Conservation (phyloP, 768 basidiomycete species). For the Dentipellis fragilis region DNA sequence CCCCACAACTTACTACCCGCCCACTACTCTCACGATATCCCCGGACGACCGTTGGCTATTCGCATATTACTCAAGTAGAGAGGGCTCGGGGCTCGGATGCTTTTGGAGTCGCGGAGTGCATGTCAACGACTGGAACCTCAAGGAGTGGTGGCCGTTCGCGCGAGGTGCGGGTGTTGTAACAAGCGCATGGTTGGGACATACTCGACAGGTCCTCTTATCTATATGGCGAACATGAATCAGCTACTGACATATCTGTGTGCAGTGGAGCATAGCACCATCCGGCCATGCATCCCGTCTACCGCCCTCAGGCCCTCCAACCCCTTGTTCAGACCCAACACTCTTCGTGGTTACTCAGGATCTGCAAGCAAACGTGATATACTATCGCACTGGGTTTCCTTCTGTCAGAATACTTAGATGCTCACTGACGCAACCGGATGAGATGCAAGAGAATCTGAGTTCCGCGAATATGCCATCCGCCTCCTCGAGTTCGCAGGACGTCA, state of each 20-base stretch:
- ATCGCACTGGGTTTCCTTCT: not conserved
- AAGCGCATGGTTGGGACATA: conserved; percentile 48
- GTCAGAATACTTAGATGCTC: conserved; percentile 9
- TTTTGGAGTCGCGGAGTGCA: conserved; percentile 53
- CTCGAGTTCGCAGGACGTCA: not conserved
- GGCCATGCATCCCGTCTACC: conserved; percentile 8
- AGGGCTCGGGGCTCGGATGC: conserved; percentile 49
- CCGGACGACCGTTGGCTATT: conserved; percentile 57
- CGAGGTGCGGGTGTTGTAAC: conserved; percentile 48
- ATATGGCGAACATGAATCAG: not conserved
- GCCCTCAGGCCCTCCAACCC: conserved; percentile 9
- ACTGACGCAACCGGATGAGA: conserved; percentile 8
- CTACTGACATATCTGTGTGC: not conserved
- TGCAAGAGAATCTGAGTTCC: conserved; percentile 1
- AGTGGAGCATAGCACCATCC: conserved; percentile 7
- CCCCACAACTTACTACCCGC: conserved; percentile 44
- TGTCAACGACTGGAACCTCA: conserved; percentile 52
- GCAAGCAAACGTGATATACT: conserved; percentile 6
- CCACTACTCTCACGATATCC: conserved; percentile 50
- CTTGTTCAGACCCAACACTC: conserved; percentile 7
- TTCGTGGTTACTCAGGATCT: conserved; percentile 10
- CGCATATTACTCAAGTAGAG: conserved; percentile 60
- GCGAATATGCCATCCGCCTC: no score
- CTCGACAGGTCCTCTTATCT: conserved; percentile 40
- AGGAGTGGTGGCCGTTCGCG: conserved; percentile 45